Evolutionary conservation across 768 basidiomycete species (phyloP), one percentile per base, ranked within the genome.

Genomic region (Mycena galericulata): DNA sequence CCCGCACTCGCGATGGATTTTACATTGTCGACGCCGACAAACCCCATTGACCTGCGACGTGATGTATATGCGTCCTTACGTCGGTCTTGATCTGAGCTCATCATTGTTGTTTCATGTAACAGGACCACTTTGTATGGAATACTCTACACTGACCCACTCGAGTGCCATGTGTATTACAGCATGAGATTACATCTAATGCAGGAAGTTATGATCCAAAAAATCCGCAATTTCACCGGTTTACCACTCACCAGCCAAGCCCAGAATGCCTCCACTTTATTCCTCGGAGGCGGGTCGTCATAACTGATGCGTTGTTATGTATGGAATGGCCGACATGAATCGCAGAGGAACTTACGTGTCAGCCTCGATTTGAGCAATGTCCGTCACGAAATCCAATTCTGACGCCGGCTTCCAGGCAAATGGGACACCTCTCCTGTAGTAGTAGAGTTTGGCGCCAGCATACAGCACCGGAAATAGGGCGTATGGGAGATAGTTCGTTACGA

Each of bases 371-470:
- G 85, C 89, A 56, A 93, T 83, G 67, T 90, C 87, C 10, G 85
- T 84, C 45, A 90, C 80, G 75, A 96, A 96, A 80, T 98, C 97
- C 92, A 98, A 95, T 38, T 97, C 90, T 32, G n/a, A n/a, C n/a
- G n/a, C 84, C 75, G 0, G 89, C 70, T 2, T 9, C 34, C n/a
- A n/a, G n/a, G n/a, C n/a, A n/a, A n/a, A n/a, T n/a, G n/a, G n/a
- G n/a, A n/a, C n/a, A n/a, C 83, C 86, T 6, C 20, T 26, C 6
- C 66, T 49, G 66, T 62, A 64, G 65, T 84, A 87, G 76, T 83
- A 85, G 40, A 90, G 68, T 73, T 87, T 88, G 67, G 90, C 87
- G 20, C 80, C 84, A 30, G 85, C 14, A 77, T 93, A 97, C 38
- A 97, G 75, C 62, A 95, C 57, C 24, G 94, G 94, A 88, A 96